A percentile compares a stretch with the other conserved stretches of the same genome.
These are phyloP conservation scores for Cryomyces minteri DNA, from an alignment of 495 filamentous ascomycete genomes.

Conservation along the genomic window DNA sequence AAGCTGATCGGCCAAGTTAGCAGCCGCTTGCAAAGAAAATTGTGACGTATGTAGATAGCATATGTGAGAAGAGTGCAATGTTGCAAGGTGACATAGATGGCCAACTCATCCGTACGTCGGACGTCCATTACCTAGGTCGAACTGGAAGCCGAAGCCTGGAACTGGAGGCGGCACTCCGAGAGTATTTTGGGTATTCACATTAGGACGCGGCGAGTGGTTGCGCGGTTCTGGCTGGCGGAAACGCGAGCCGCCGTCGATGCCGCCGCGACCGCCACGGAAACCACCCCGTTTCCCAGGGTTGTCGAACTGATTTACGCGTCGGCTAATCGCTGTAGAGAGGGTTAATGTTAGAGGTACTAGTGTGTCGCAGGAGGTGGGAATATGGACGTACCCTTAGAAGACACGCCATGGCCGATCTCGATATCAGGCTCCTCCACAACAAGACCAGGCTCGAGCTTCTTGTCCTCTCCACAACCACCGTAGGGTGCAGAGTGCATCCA, in stretches of 20 bases:
- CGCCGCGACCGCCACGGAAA: slow-evolving; percentile 39
- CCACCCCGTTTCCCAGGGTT: slow-evolving; percentile 46
- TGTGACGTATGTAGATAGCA: too few relatives aligned
- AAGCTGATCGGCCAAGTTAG: too few relatives aligned
- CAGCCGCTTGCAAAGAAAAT: too few relatives aligned
- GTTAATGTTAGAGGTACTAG: not conserved
- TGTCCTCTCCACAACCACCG: slow-evolving; percentile 68
- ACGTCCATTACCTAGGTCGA: slow-evolving; percentile 15
- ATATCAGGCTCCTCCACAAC: slow-evolving; percentile 96
- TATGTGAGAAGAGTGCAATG: too few relatives aligned
- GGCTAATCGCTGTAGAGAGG: slow-evolving; percentile 44
- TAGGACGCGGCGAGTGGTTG: slow-evolving; percentile 16
- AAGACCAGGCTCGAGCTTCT: slow-evolving; percentile 60
- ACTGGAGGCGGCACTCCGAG: slow-evolving; percentile 41
- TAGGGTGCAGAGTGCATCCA: slow-evolving; percentile 95
- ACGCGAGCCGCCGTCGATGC: slow-evolving; percentile 16
- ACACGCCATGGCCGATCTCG: slow-evolving; percentile 92
- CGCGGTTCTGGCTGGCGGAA: slow-evolving; percentile 23
- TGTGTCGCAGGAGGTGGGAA: too few relatives aligned
- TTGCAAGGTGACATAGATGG: not conserved
- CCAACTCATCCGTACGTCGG: not conserved
- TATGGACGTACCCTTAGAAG: slow-evolving; percentile 45
- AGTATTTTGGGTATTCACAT: slow-evolving; percentile 25
- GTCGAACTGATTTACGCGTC: slow-evolving; percentile 59
- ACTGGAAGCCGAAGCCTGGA: slow-evolving; percentile 51